phyloP scores from a whole-genome alignment of 2,329 filamentous ascomycete genomes.

The Furcasterigmium furcatum region DNA sequence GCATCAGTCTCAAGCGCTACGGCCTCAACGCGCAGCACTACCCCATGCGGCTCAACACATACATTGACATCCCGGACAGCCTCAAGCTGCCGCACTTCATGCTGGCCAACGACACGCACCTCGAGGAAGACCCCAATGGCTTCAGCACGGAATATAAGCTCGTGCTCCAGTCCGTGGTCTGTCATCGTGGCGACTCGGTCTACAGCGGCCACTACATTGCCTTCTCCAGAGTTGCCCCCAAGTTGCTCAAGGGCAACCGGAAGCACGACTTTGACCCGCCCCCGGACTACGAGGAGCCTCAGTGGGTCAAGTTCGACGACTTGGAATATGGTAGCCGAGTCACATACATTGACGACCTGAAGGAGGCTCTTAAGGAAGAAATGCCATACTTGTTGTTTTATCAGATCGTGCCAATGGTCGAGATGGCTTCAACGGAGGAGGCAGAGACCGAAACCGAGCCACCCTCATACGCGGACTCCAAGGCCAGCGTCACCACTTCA shows the following conservation, averaged over 20 bases:
- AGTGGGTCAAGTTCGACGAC: slow-evolving; percentile 94
- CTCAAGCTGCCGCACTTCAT: slow-evolving; percentile 90
- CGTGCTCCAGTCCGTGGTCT: slow-evolving; percentile 86
- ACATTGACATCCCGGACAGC: slow-evolving; percentile 81
- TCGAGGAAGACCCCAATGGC: slow-evolving; percentile 52
- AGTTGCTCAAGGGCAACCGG: slow-evolving; percentile 57
- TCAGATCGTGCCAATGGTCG: slow-evolving; percentile 84
- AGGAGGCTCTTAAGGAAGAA: slow-evolving; percentile 74
- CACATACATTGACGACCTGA: slow-evolving; percentile 71
- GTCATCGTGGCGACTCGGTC: slow-evolving; percentile 81
- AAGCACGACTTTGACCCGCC: slow-evolving; percentile 53
- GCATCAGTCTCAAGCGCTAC: slow-evolving; percentile 91
- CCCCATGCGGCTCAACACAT: slow-evolving; percentile 72
- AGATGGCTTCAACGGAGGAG: slow-evolving; percentile 52
- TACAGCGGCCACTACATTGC: slow-evolving; percentile 91
- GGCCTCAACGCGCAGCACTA: slow-evolving; percentile 67
- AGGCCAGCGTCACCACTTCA: slow-evolving; percentile 32
- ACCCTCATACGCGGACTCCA: slow-evolving; percentile 56
- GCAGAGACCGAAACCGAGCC: slow-evolving; percentile 45
- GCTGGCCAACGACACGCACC: slow-evolving; percentile 59
- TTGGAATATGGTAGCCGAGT: slow-evolving; percentile 67
- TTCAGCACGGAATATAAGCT: slow-evolving; percentile 91
- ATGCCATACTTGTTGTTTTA: slow-evolving; percentile 96
- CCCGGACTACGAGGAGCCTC: slow-evolving; percentile 65
- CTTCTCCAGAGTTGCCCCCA: slow-evolving; percentile 72